These are phyloP conservation scores for Globisporangium spinosum DNA, from an alignment of 352 stramenopile genomes.

Conservation along the genomic window DNA sequence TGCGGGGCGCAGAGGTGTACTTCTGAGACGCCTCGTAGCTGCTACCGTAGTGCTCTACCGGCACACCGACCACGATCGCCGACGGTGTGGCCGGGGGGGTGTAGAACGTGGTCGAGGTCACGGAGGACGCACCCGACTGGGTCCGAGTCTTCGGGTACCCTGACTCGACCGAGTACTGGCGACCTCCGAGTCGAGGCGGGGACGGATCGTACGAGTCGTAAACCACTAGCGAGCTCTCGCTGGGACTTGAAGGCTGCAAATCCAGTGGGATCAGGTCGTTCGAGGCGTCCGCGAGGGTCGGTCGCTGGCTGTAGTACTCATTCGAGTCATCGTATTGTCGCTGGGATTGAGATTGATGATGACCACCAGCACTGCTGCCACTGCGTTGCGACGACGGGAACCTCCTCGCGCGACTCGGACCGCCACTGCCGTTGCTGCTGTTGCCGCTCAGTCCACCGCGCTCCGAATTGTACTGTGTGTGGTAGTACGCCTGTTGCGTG, in stretches of 20 bases:
- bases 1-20: not conserved
- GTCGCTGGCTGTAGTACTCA: not conserved
- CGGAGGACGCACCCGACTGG: not conserved
- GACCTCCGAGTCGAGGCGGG: not conserved
- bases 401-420: not conserved
- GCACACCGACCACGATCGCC: slow-evolving; percentile 8
- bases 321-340: not conserved
- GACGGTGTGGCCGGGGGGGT: slow-evolving; percentile 6
- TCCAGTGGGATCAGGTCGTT: slow-evolving; percentile 18
- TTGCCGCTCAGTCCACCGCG: not conserved
- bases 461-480: slow-evolving; percentile 10
- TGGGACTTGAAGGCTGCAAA: not conserved
- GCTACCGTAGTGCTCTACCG: slow-evolving; percentile 9
- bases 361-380: not conserved
- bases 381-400: not conserved
- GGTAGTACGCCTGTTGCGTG: slow-evolving; percentile 15
- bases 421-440: not conserved
- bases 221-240: slow-evolving; percentile 14
- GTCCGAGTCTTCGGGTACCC: not conserved
- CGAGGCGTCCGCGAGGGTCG: slow-evolving; percentile 14
- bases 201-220: slow-evolving; percentile 9
- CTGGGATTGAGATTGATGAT: not conserved
- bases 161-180: not conserved
- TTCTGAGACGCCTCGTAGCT: not conserved
- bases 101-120: slow-evolving; percentile 3